Conservation (phyloP, 202 grass and related monocot species). For the Hordeum pubiflorum region DNA sequence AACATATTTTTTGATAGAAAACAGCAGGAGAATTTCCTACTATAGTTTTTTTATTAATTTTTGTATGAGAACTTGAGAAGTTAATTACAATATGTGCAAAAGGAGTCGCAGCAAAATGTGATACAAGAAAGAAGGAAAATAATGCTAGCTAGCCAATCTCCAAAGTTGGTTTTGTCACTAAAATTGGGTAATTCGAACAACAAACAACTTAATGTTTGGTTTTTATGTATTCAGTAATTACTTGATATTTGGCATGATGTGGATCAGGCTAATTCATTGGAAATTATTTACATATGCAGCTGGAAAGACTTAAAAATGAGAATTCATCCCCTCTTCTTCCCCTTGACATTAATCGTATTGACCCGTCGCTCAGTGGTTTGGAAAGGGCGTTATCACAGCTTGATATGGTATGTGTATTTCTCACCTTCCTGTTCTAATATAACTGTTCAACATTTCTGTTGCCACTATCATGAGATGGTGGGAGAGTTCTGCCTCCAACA, state of each 20-base stretch:
- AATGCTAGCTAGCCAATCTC: not conserved
- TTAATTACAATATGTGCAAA: not conserved
- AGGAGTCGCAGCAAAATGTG: not conserved
- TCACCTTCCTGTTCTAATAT: not conserved
- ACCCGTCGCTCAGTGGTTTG: constrained; percentile 64
- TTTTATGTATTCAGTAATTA: not conserved
- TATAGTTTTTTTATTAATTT: not conserved
- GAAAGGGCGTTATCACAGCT: constrained; percentile 84
- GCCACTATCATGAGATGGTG: not conserved
- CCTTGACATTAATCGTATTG: constrained; percentile 46
- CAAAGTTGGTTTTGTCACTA: not conserved
- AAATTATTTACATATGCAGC: constrained; percentile 50
- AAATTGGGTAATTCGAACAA: not conserved
- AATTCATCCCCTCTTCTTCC: constrained; percentile 67
- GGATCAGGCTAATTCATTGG: not conserved
- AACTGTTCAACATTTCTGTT: not conserved
- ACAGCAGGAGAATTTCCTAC: not conserved
- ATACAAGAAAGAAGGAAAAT: not conserved
- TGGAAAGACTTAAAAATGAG: constrained; percentile 75
- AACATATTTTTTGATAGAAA: not conserved
- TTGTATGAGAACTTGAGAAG: not conserved
- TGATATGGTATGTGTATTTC: constrained; percentile 54
- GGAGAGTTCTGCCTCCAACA: not conserved
- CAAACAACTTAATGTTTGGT: not conserved
- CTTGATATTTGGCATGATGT: not conserved